Base-by-base conservation (phyloP, 768 basidiomycete genomes). In the Phanerodontia chrysosporium region DNA sequence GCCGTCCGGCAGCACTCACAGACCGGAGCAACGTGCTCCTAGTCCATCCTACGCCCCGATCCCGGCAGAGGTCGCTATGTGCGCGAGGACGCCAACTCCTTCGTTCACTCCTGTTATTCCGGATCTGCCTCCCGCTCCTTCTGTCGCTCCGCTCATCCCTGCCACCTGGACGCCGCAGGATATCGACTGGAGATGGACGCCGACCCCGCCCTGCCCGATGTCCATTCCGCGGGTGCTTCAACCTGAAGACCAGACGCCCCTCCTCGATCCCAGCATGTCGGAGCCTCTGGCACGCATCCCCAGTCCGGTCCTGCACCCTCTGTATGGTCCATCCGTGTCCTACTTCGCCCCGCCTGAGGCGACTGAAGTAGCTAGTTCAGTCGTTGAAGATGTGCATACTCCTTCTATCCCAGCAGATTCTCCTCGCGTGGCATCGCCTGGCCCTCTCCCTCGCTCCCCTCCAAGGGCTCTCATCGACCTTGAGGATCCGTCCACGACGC, bases 391-490 rank as follows among this genome's bases (percentile, higher is more conserved):
- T n/a, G n/a, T n/a, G n/a, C n/a, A n/a, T n/a, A n/a, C n/a, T n/a
- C n/a, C n/a, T n/a, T n/a, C n/a, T n/a, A n/a, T n/a, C n/a, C n/a
- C n/a, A 18, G 39, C 39, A 42, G 39, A 35, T 14, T 42, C 39
- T 8, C 39, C 39, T 18, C 8, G 28, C 22, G 16, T 30, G 2
- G 28, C 28, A 51, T 51, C 49, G 14, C 49, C 49, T 13, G 49
- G 13, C 7, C 48, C 46, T 3, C 48, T 57, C 13, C 56, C 56
- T 3, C 32, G 21, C 28, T 27, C 51, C 4, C 51, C 60, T 12
- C 27, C 42, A 3, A 29, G 30, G 13, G 42, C 21, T 3, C 62
- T 65, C 30, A 63, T 66, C 9, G 65, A 67, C 27, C n/a, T 65
- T 3, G 62, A 57, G n/a, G 64, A 63, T 39, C 48, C 57, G 21